phyloP scores from a whole-genome alignment of 768 basidiomycete genomes.

The Mycena amicta region DNA sequence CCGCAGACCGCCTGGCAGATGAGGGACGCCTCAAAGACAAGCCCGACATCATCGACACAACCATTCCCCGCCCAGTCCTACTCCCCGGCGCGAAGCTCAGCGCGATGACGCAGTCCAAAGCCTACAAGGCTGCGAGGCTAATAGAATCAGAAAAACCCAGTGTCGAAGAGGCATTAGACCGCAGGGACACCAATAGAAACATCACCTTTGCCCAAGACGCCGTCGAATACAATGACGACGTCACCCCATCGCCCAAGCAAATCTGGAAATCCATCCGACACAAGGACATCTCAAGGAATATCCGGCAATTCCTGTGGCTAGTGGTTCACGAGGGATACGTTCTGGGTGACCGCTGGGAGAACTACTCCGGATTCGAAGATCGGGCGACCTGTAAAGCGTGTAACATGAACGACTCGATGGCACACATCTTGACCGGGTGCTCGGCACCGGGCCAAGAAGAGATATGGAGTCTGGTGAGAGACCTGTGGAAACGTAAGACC shows the following conservation, averaged over 20 bases:
- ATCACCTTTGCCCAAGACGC: not conserved
- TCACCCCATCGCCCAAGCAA: not conserved
- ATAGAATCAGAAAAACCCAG: not conserved
- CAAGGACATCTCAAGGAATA: conserved; percentile 12
- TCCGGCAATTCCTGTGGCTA: not conserved
- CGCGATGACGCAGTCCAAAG: not conserved
- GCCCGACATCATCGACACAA: not conserved
- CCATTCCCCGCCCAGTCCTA: not conserved
- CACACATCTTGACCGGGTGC: not conserved
- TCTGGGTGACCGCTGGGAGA: conserved; percentile 13
- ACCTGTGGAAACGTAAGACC: not conserved
- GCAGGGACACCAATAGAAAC: not conserved
- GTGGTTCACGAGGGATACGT: conserved; percentile 22
- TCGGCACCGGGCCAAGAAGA: not conserved
- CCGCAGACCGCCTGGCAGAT: conserved; percentile 12
- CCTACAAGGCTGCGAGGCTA: not conserved
- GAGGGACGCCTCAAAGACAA: not conserved
- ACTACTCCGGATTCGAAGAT: not conserved
- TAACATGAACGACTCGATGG: not conserved
- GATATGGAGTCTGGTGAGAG: not conserved
- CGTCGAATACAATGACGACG: not conserved
- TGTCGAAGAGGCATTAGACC: not conserved
- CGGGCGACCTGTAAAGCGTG: not conserved
- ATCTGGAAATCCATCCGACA: conserved; percentile 12
- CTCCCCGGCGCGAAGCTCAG: not conserved